Base-by-base conservation (phyloP, 768 basidiomycete species). In the Trametes gibbosa region DNA sequence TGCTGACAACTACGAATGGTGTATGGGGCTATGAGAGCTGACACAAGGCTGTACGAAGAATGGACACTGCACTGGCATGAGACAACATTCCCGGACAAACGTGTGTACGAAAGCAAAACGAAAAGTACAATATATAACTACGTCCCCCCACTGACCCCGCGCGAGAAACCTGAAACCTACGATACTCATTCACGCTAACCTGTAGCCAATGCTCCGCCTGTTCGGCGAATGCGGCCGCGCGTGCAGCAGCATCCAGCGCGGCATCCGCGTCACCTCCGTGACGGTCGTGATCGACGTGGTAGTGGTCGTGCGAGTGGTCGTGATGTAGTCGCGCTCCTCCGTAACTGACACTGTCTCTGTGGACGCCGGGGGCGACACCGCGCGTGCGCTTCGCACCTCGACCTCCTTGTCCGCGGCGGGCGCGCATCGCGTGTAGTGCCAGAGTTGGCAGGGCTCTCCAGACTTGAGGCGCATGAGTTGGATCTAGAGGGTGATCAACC, bases 221-320 rank as follows among this genome's bases (percentile, higher is more conserved):
- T 57, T 39, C 29, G 56, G 37, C 24, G 58, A 51, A 42, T 61
- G 50, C 14, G 42, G 25, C 7, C 49, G 42, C 24, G 59, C 53
- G 40, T 49, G 45, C 45, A 24, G 47, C 29, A 62, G 52, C 51
- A 62, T 42, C 61, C 48, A 50, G 27, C 58, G 60, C 50, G 68
- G 64, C 12, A 61, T 64, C 47, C 63, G 61, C 45, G 68, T 69
- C 17, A 69, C 63, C 24, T 65, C 65, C 10, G 68, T 69, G 0
- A 68, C 62, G 6, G 66, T 68, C 53, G 67, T 67, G 32, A 70
- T 59, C 23, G 66, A 61, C 19, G 64, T 67, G 3, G 64, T 70
- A n/a, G 67, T 70, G n/a, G 64, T 66, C 53, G 67, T 70, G 29
- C 68, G 66, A 23, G 68, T 69, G 35, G 66, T 68, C 14, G 63